Base-by-base conservation (phyloP, 306 rosid species). In the Sechiopsis laciniata region DNA sequence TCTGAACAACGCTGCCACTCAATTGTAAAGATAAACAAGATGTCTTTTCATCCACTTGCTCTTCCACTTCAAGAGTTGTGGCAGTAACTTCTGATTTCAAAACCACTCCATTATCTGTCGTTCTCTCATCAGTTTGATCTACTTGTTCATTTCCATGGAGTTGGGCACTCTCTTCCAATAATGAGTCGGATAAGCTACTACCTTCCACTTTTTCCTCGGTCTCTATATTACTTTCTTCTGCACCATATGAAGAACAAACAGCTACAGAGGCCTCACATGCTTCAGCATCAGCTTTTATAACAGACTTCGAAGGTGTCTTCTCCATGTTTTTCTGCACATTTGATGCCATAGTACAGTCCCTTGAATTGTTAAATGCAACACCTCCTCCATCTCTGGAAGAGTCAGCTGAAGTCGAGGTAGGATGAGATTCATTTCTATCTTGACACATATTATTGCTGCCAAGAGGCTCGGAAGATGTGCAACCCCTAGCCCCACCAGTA, bases 1-100 rank as follows among this genome's bases (percentile, higher is more conserved):
- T 75, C 80, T 61, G 85, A 59, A 72, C 74, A 60, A 69, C 80
- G 51, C 46, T 70, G 55, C 52, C 78, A 75, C 76, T 80, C 78
- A 74, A 45, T 7, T 62, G 84, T 52, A 87, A 80, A 73, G 94
- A 78, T 70, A 85, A 78, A 80, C 82, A 84, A 1, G 83, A 73
- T 40, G 83, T 80, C 42, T 78, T 81, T 80, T 76, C 92, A 82
- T 74, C 73, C 13, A 29, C 74, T 75, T 82, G 87, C 77, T 80
- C 79, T 70, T 85, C 90, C n/a, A 60, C 76, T 77, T 81, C 70
- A 70, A 62, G 78, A 80, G 74, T 74, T 62, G 65, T 71, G 17
- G 75, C 72, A 35, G 77, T 64, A 50, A 74, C 79, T 81, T 82
- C 85, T 24, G 87, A 80, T 58, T 78, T 81, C 74, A 74, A 56